These are phyloP conservation scores for Beauveria pseudobassiana DNA, from an alignment of 2,329 filamentous ascomycete genomes.

Conservation along the genomic window DNA sequence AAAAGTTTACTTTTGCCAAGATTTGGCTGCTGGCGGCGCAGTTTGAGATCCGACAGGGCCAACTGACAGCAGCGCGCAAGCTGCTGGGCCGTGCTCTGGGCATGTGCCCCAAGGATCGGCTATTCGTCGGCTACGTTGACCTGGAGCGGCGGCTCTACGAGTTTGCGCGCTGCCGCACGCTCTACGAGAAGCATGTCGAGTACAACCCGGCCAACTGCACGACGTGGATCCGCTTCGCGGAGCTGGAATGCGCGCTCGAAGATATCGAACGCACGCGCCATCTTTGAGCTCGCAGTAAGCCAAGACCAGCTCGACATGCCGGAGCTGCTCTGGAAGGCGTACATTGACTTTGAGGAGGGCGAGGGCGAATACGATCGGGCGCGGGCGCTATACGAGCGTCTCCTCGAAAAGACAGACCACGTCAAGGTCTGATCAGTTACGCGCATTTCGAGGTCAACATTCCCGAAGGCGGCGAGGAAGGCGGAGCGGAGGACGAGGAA, in stretches of 20 bases:
- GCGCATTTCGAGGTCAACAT: conserved; percentile 98
- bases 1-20: conserved; percentile 98
- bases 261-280: conserved; percentile 83
- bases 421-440: conserved; percentile 98
- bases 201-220: conserved; percentile 87
- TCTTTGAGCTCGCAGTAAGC: conserved; percentile 82
- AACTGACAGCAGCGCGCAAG: conserved; percentile 75
- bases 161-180: conserved; percentile 79
- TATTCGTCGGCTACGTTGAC: conserved; percentile 90
- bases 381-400: conserved; percentile 75
- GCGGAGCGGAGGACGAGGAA: conserved; percentile 48
- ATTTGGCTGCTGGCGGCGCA: conserved; percentile 91
- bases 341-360: conserved; percentile 97
- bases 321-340: conserved; percentile 93
- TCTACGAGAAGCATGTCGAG: conserved; percentile 91
- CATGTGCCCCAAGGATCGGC: conserved; percentile 90
- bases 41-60: conserved; percentile 83
- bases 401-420: conserved; percentile 92
- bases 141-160: conserved; percentile 91
- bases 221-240: conserved; percentile 94
- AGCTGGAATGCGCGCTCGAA: conserved; percentile 84
- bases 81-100: conserved; percentile 84
- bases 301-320: conserved; percentile 91
- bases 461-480: conserved; percentile 61
- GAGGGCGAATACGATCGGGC: conserved; percentile 85